Conservation (phyloP, 2,329 filamentous ascomycete genomes). For the Pestalotiopsis sp. region DNA sequence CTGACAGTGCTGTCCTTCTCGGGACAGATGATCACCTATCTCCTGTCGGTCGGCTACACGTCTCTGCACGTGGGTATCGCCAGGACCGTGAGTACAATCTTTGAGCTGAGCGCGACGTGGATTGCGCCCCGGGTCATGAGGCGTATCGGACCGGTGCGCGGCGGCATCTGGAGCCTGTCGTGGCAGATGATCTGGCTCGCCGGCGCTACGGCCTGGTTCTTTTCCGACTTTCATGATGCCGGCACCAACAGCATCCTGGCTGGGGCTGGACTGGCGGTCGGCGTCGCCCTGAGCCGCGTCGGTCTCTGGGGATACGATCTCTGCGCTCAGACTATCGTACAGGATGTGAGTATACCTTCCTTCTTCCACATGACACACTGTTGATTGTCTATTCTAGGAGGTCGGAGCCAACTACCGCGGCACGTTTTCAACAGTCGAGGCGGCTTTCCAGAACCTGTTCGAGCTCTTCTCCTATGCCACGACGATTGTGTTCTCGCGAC, state of each 20-base stretch:
- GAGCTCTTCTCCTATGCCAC: conserved; percentile 66
- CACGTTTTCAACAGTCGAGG: conserved; percentile 67
- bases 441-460: conserved; percentile 67
- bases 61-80: conserved; percentile 53
- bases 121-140: conserved; percentile 55
- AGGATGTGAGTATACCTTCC: conserved; percentile 46
- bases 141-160: conserved; percentile 58
- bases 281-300: conserved; percentile 55
- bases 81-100: conserved; percentile 50
- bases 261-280: conserved; percentile 48
- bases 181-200: conserved; percentile 64
- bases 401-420: conserved; percentile 60
- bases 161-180: conserved; percentile 68
- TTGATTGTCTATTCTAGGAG: conserved; percentile 37
- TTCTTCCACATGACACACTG: background rate
- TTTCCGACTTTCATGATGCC: conserved; percentile 22
- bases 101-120: conserved; percentile 64
- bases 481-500: conserved; percentile 64
- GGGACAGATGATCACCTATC: conserved; percentile 65
- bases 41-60: conserved; percentile 54
- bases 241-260: conserved; percentile 30
- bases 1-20: conserved; percentile 60
- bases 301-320: conserved; percentile 65
- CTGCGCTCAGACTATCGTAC: conserved; percentile 59
- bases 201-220: conserved; percentile 44